phyloP scores from a whole-genome alignment of 495 filamentous ascomycete species.

The Usnea hakonensis region DNA sequence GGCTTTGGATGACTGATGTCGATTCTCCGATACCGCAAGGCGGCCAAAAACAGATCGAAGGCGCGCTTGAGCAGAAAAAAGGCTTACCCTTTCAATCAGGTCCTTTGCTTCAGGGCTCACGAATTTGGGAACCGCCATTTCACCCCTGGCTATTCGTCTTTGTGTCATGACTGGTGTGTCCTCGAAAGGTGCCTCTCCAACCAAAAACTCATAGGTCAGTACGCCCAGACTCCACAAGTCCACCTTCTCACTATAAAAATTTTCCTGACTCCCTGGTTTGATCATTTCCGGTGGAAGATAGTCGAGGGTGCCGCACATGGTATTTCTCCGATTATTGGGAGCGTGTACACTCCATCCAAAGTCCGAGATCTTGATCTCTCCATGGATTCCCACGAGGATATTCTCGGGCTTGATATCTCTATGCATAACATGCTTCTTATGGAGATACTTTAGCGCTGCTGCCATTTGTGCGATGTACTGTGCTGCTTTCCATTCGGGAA shows the following conservation, averaged over 20 bases:
- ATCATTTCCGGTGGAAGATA: constrained; percentile 98
- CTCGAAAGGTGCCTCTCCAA: constrained; percentile 94
- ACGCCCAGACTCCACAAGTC: constrained; percentile 95
- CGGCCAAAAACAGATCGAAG: neutral
- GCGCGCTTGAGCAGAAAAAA: neutral
- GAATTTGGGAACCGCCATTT: constrained; percentile 87
- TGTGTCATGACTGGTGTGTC: constrained; percentile 94
- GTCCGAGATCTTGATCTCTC: constrained; percentile 97
- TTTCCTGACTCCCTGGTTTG: constrained; percentile 65
- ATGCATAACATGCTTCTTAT: constrained; percentile 98
- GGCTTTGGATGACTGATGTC: neutral
- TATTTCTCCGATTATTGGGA: constrained; percentile 85
- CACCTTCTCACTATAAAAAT: constrained; percentile 89
- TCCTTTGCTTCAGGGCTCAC: constrained; percentile 88
- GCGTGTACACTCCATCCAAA: constrained; percentile 99
- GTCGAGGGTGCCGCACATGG: constrained; percentile 95
- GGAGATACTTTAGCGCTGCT: constrained; percentile 79
- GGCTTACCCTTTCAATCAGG: constrained; percentile 76
- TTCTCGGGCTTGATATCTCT: constrained; percentile 99
- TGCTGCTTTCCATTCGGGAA: constrained; percentile 93
- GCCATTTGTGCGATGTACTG: constrained; percentile 99
- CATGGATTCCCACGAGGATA: constrained; percentile 93
- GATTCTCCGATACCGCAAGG: neutral
- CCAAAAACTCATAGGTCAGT: constrained; percentile 91
- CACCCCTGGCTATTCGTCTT: constrained; percentile 74